phyloP scores from a whole-genome alignment of 2,329 filamentous ascomycete species.

The Cryphonectria parasitica region DNA sequence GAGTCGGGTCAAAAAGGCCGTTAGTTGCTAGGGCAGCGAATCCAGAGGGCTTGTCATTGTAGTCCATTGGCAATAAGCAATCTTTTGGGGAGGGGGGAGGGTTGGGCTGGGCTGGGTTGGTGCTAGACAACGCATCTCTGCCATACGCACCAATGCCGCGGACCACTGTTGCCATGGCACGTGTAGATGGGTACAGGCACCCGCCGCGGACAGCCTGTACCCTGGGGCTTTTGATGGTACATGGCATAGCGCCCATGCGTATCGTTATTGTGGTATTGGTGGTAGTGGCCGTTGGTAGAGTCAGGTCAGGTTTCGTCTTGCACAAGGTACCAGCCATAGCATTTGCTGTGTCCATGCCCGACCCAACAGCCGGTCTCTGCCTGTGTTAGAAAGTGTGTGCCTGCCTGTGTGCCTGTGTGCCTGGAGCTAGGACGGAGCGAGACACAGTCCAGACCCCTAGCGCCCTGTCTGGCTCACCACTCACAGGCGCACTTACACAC shows the following conservation, averaged over 20 bases:
- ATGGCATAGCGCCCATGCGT: neutral
- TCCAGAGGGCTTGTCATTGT: neutral
- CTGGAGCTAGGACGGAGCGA: constrained; percentile 28
- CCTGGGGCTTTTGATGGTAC: neutral
- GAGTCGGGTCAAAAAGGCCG: neutral
- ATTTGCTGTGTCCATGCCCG: constrained; percentile 23
- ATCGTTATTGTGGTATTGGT: neutral
- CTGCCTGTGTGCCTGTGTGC: constrained; percentile 20
- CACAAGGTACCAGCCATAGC: neutral
- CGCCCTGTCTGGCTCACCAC: constrained; percentile 5
- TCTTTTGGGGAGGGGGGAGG: neutral
- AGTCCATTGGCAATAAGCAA: neutral
- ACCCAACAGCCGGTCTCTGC: constrained; percentile 15
- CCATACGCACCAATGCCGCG: neutral
- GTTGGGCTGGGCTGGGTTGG: neutral
- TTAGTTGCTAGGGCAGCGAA: neutral
- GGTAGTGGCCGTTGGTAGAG: neutral
- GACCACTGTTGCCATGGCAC: neutral
- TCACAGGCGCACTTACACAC: constrained; percentile 1
- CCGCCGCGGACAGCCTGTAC: neutral
- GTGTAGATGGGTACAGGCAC: constrained; percentile 6
- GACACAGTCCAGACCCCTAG: constrained; percentile 12
- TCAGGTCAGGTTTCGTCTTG: neutral
- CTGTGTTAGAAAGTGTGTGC: constrained; percentile 11
- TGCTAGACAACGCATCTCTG: constrained; percentile 1